Evolutionary conservation across 2,329 filamentous ascomycete species (phyloP), one percentile per base, ranked within the genome.

Genomic region (Venturia carpophila): DNA sequence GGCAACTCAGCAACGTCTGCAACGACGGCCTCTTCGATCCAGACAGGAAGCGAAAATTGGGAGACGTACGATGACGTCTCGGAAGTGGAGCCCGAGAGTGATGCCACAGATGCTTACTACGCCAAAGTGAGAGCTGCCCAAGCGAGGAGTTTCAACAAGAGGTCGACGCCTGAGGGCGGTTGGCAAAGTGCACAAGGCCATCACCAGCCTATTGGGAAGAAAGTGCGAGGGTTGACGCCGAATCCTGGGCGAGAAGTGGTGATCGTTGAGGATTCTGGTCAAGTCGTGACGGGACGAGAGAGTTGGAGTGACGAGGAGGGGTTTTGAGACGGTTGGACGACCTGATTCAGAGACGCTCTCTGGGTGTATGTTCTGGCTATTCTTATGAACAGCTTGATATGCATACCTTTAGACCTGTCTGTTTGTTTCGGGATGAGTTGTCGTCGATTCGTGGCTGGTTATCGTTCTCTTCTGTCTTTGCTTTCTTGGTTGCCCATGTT

Each of bases 1-100:
- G 86, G 86, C 69, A 87, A 88, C 0, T 92, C 90, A 11, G 34
- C 30, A 21, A 27, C 43, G 3, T 55, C 39, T 2, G 19, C 42
- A 11, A 43, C 39, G 5, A 27, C 64, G 41, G 30, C 47, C n/a
- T 42, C 55, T 13, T 63, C 58, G 10, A 17, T 39, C 21, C 55
- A 37, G 27, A 43, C 63, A 6, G 65, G 90, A 5, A 96, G 91
- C 3, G 93, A 97, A 77, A 97, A 97, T 75, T 97, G 93, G 93
- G 93, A 97, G 76, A 96, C 92, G 11, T 97, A 94, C 71, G 92
- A 94, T 70, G 91, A 96, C 74, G 86, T 83, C 69, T 91, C 88
- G 67, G 88, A 91, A 71, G 85, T 87, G 0, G 67, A 91, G 71
- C 81, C 83, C 0, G 75, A 77, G 68, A 71, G 70, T 30, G 92